Evolutionary conservation across 768 basidiomycete species (phyloP).

Genomic region (Suillus clintonianus): DNA sequence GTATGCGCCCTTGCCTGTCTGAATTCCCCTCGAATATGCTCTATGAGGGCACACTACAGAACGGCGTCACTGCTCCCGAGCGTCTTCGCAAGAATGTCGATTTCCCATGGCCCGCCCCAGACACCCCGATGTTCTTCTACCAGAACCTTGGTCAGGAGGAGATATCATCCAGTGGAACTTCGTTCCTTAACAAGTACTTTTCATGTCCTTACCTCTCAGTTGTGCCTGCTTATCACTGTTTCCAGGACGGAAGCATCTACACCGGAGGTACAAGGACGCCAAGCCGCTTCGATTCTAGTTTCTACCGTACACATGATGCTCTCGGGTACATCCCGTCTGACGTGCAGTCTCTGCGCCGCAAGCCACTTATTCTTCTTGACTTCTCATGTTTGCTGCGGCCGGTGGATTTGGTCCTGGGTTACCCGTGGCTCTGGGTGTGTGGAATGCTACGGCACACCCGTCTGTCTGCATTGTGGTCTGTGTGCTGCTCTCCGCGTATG

Average conservation of each 20-base stretch:
- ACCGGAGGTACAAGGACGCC: constrained; percentile 65
- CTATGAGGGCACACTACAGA: constrained; percentile 98
- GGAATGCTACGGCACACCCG: constrained; percentile 20
- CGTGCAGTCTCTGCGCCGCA: constrained; percentile 93
- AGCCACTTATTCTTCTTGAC: constrained; percentile 90
- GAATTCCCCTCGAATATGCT: constrained; percentile 99
- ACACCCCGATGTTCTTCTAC: constrained; percentile 99
- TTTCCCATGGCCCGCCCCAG: constrained; percentile 97
- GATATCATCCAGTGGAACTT: constrained; percentile 97
- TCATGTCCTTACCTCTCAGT: not conserved
- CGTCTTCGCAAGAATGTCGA: constrained; percentile 97
- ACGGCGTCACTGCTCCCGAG: constrained; percentile 98
- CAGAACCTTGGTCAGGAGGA: constrained; percentile 99
- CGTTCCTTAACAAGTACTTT: constrained; percentile 87
- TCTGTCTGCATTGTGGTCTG: not conserved
- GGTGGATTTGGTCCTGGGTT: constrained; percentile 71
- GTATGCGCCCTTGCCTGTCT: constrained; percentile 99
- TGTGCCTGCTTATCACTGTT: constrained; percentile 7
- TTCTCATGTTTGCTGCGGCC: constrained; percentile 78
- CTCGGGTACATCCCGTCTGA: constrained; percentile 94
- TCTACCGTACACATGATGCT: constrained; percentile 94
- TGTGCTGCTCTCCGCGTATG: not conserved
- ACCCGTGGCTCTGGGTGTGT: constrained; percentile 57
- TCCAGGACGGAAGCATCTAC: constrained; percentile 87
- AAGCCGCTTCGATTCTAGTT: constrained; percentile 92